A percentile compares a stretch with the other conserved stretches of the same genome.
Conservation (phyloP, 805 yeast genomes). For the Starmerella cellae region DNA sequence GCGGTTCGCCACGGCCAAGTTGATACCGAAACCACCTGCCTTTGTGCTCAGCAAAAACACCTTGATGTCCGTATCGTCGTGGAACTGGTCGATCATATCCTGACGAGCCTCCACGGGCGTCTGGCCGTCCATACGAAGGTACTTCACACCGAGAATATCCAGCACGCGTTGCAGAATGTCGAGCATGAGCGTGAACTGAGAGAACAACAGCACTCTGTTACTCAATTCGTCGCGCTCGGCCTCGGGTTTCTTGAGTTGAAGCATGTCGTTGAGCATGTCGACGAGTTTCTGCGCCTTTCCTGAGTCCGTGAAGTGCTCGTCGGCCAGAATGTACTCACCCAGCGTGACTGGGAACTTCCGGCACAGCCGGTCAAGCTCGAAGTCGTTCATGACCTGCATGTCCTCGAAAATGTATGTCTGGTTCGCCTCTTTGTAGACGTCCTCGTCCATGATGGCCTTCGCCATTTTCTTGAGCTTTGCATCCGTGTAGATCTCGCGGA, state of each 20-base stretch:
- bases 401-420: constrained; percentile 71
- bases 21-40: constrained; percentile 98
- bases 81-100: constrained; percentile 75
- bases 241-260: too few species aligned
- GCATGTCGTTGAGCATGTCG: constrained; percentile 33
- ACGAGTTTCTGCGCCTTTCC: constrained; percentile 59
- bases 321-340: constrained; percentile 38
- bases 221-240: constrained; percentile 23
- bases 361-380: constrained; percentile 68
- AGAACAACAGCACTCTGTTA: constrained; percentile 66
- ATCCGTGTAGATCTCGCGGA: constrained; percentile 53
- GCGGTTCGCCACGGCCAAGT: constrained; percentile 84
- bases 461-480: constrained; percentile 52
- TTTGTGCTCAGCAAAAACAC: constrained; percentile 82
- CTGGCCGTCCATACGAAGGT: constrained; percentile 80
- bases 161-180: constrained; percentile 75
- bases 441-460: constrained; percentile 63
- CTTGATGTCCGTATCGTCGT: constrained; percentile 68
- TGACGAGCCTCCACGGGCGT: constrained; percentile 91
- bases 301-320: constrained; percentile 47
- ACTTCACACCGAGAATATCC: constrained; percentile 49
- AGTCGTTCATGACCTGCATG: constrained; percentile 90
- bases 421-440: constrained; percentile 67
- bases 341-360: constrained; percentile 54
- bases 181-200: constrained; percentile 82